Conservation (phyloP, 495 filamentous ascomycete species). For the Geoglossum glabrum region DNA sequence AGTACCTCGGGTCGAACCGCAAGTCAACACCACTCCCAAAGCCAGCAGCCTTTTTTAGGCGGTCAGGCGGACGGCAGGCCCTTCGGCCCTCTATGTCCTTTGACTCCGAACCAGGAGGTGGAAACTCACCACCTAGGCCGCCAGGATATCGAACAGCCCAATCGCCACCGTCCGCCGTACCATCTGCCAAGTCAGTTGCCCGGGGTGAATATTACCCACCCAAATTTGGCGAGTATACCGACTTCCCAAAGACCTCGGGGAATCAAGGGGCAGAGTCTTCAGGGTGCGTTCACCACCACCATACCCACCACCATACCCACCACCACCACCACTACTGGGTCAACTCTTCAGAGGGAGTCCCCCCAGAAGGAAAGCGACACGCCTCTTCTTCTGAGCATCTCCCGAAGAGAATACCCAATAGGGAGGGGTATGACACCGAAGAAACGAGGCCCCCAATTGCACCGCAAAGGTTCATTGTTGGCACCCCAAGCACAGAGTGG, state of each 20-base stretch:
- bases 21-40: neutral
- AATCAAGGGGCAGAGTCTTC: neutral
- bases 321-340: neutral
- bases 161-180: neutral
- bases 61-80: neutral
- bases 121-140: neutral
- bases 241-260: neutral
- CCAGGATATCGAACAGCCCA: neutral
- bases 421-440: neutral
- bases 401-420: neutral
- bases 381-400: neutral
- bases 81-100: neutral
- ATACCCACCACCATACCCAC: neutral
- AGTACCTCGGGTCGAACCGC: neutral
- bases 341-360: neutral
- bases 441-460: neutral
- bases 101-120: neutral
- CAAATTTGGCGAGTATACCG: neutral
- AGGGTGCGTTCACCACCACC: constrained; percentile 2
- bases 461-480: neutral
- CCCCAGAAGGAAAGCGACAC: neutral
- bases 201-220: neutral
- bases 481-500: neutral
- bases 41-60: constrained; percentile 3
- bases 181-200: neutral